Base-by-base conservation (phyloP, 2,329 filamentous ascomycete species). In the Sporothrix pallida region DNA sequence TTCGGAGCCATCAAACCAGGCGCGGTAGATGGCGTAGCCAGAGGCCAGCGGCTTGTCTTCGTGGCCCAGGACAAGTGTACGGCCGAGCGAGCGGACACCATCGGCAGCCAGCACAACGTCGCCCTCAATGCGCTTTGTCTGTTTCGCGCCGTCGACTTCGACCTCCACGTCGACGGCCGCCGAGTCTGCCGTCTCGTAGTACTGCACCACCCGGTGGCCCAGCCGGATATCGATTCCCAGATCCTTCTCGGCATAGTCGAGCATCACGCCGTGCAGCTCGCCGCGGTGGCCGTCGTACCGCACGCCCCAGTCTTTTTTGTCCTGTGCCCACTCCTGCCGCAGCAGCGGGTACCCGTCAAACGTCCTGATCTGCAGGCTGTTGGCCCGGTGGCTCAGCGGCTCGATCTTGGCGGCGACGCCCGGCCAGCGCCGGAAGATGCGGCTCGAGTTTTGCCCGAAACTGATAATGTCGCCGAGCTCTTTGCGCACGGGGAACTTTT, bases 381-480 rank as follows among this genome's bases (percentile, higher is more conserved):
- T 81, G 26, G 86, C 79, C 1, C 82, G 81, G 74, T 84, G 87
- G 76, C 85, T 86, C 42, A 90, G 82, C 0, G 82, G 81, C 67
- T 85, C 83, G 74, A 89, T 81, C 78, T 83, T 80, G 46, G 83
- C 83, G 8, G 83, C 82, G 5, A 89, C 83, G 17, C 83, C 83
- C 17, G 86, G 85, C 76, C 76, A 77, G n/a, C 75, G 74, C 4
- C 58, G 46, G 77, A 90, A 89, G 76, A 91, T 89, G 50, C 88
- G 86, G 1, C 87, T 87, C 13, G 84, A 86, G 76, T 91, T 91
- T 67, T 87, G 84, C 1, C 88, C 88, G 75, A 90, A 90, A 26
- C 86, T 87, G 76, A 90, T 90, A 75, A 90, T 89, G 80, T 90
- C 87, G 71, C 89, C 89, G 0, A 90, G 84, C 12, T 83, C 80